phyloP scores from a whole-genome alignment of 768 basidiomycete species.

The Trametes maxima region DNA sequence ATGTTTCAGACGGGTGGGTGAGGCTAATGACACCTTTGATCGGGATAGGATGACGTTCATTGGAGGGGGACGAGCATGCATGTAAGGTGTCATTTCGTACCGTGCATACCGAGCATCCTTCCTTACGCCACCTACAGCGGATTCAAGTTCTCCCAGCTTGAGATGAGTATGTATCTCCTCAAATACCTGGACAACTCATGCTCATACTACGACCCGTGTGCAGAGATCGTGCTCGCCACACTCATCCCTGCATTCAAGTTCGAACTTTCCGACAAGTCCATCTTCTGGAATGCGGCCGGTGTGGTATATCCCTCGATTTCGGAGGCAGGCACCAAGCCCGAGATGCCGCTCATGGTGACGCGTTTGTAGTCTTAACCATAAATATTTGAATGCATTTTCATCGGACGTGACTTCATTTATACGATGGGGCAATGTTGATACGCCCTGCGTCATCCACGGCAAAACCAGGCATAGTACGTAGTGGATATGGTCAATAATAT shows the following conservation, averaged over 20 bases:
- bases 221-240: conserved; percentile 18
- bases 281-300: conserved; percentile 13
- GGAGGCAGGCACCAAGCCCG: conserved; percentile 3
- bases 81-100: conserved; percentile 12
- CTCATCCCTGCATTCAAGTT: conserved; percentile 16
- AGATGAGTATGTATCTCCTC: conserved; percentile 23
- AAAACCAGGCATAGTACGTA: too few species aligned
- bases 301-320: conserved; percentile 9
- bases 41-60: conserved; percentile 28
- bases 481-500: too few species aligned
- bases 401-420: not conserved
- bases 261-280: conserved; percentile 14
- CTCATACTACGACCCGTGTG: not conserved
- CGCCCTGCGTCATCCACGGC: too few species aligned
- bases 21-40: too few species aligned
- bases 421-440: too few species aligned
- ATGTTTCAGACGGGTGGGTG: too few species aligned
- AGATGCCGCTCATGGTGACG: conserved; percentile 4
- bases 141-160: conserved; percentile 29
- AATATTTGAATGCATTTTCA: not conserved
- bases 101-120: not conserved
- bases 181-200: not conserved
- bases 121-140: conserved; percentile 6
- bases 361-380: not conserved
- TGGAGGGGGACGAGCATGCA: conserved; percentile 27